A percentile compares a stretch with the other conserved stretches of the same genome.
Conservation (phyloP, 805 yeast species). For the Kurtzmaniella cleridarum region DNA sequence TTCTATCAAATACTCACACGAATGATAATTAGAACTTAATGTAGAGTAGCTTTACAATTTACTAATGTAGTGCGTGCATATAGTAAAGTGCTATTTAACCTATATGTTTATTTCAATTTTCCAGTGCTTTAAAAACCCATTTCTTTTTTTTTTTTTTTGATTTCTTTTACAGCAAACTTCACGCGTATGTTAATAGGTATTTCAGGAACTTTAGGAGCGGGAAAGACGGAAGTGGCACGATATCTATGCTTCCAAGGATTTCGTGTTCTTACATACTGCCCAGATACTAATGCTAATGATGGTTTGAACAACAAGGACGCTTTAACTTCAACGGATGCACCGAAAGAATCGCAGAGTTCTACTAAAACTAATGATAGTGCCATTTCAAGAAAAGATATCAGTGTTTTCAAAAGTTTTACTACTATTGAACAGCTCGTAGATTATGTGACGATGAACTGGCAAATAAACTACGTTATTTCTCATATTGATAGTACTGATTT, state of each 20-base stretch:
- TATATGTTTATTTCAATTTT: no score
- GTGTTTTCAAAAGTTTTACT: conserved; percentile 23
- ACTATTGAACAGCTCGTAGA: conserved; percentile 44
- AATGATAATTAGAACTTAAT: no score
- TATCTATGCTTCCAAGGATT: conserved; percentile 56
- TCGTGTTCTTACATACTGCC: conserved; percentile 15
- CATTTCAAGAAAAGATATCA: neutral
- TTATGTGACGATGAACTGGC: conserved; percentile 65
- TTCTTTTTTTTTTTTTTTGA: no score
- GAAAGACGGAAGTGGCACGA: conserved; percentile 58
- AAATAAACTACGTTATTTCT: conserved; percentile 51
- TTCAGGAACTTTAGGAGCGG: conserved; percentile 65
- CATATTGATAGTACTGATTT: conserved; percentile 40
- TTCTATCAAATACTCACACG: no score
- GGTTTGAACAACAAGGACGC: neutral
- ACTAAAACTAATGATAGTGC: neutral
- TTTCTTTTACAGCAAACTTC: neutral
- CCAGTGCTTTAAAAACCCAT: no score
- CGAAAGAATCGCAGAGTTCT: neutral
- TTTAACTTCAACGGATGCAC: neutral
- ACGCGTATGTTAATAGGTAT: conserved; percentile 63
- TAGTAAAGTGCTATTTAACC: no score
- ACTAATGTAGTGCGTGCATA: no score
- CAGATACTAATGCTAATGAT: conserved; percentile 1
- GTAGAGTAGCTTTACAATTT: no score